A percentile compares a stretch with the other conserved stretches of the same genome.
These are phyloP conservation scores for Acanthochlamys bracteata DNA, from an alignment of 106 monocot genomes.

Conservation along the genomic window DNA sequence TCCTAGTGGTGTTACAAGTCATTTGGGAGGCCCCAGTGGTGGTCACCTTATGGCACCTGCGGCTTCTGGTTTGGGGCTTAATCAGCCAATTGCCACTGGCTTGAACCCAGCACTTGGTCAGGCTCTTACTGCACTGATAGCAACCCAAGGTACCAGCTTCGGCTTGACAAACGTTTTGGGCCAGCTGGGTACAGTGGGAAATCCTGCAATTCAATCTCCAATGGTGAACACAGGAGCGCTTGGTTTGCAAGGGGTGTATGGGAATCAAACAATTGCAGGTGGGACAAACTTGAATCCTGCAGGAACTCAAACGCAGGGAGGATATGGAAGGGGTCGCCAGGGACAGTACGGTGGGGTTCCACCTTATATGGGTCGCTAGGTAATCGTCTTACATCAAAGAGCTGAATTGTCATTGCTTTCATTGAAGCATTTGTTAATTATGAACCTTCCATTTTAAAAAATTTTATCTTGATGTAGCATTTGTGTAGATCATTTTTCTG, in stretches of 20 bases:
- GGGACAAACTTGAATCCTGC: constrained; percentile 32
- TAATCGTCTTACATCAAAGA: neutral
- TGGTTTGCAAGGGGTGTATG: constrained; percentile 37
- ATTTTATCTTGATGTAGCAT: too few relatives aligned
- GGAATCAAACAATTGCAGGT: constrained; percentile 20
- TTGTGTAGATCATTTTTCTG: too few relatives aligned
- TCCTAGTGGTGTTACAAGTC: constrained; percentile 11
- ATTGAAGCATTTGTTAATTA: too few relatives aligned
- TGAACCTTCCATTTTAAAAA: too few relatives aligned
- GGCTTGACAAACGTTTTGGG: constrained; percentile 50
- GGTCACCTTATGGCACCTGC: constrained; percentile 67
- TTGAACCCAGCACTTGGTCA: constrained; percentile 61
- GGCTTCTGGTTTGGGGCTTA: constrained; percentile 19
- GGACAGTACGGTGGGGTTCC: constrained; percentile 32
- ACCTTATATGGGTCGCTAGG: constrained; percentile 48
- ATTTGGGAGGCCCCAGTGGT: constrained; percentile 11
- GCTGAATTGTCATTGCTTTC: neutral
- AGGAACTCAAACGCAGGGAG: constrained; percentile 28
- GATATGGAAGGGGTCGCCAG: constrained; percentile 32
- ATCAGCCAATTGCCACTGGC: constrained; percentile 16
- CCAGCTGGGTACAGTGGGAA: constrained; percentile 11
- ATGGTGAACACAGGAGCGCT: constrained; percentile 11
- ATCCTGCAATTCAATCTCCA: constrained; percentile 11
- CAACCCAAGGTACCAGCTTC: constrained; percentile 35
- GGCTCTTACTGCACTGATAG: constrained; percentile 49